These are phyloP conservation scores for Taphrina populina DNA, from an alignment of 1,139 yeast genomes.

Conservation along the genomic window DNA sequence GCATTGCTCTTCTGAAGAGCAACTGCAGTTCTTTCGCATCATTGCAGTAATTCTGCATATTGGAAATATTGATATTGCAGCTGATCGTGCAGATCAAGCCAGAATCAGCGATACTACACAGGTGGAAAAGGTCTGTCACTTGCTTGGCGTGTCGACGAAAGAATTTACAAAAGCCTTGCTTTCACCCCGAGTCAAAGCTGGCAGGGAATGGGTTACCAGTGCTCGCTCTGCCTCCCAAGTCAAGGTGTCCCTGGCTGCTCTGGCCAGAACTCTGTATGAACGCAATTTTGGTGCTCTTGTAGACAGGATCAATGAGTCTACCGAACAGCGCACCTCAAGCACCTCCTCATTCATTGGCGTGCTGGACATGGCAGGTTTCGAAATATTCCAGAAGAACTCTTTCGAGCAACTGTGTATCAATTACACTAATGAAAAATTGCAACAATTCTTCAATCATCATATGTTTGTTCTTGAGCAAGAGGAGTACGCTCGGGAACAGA, in stretches of 20 bases:
- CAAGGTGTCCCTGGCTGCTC: conserved; percentile 75
- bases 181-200: conserved; percentile 86
- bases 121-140: conserved; percentile 56
- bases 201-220: conserved; percentile 79
- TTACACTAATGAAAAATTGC: conserved; percentile 91
- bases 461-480: conserved; percentile 96
- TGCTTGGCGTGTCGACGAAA: conserved; percentile 63
- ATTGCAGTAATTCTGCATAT: conserved; percentile 77
- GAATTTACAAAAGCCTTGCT: conserved; percentile 62
- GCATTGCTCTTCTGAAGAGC: conserved; percentile 63
- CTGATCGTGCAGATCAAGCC: conserved; percentile 71
- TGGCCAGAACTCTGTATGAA: conserved; percentile 84
- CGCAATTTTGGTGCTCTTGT: conserved; percentile 77
- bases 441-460: conserved; percentile 96
- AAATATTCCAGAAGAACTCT: conserved; percentile 84
- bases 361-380: conserved; percentile 96
- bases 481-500: conserved; percentile 87
- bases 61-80: conserved; percentile 77
- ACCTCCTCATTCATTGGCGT: conserved; percentile 77
- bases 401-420: conserved; percentile 97
- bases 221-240: conserved; percentile 80
- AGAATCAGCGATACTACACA: conserved; percentile 57
- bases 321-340: conserved; percentile 40
- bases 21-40: conserved; percentile 60
- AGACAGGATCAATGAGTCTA: conserved; percentile 66